Base-by-base conservation (phyloP, 2,329 filamentous ascomycete genomes). In the Cladosporium sp. region DNA sequence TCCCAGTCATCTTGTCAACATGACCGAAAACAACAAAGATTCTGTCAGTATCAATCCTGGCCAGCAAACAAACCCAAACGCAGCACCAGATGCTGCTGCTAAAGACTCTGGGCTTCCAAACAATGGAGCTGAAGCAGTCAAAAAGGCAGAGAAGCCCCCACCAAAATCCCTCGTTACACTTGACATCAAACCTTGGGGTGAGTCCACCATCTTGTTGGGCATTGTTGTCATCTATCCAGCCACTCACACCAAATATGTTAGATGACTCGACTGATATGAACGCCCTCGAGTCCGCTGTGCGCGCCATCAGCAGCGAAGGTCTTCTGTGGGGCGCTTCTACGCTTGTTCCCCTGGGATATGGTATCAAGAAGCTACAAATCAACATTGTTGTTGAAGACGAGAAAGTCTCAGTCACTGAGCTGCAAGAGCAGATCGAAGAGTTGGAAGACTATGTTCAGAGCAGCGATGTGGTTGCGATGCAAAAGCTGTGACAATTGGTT, bases 101-200 rank as follows among this genome's bases (percentile, higher is more conserved):
- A n/a, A n/a, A n/a, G n/a, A n/a, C n/a, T n/a, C n/a, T n/a, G n/a
- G n/a, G n/a, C n/a, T n/a, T n/a, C n/a, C n/a, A n/a, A n/a, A n/a
- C n/a, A n/a, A n/a, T n/a, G n/a, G n/a, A n/a, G n/a, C n/a, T n/a
- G n/a, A n/a, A n/a, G n/a, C n/a, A n/a, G n/a, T n/a, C n/a, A n/a
- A n/a, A n/a, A n/a, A n/a, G n/a, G n/a, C n/a, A n/a, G n/a, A n/a
- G n/a, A n/a, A n/a, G n/a, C n/a, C n/a, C n/a, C n/a, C 85, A 56
- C 93, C 93, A 70, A 98, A 97, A 83, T 96, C 92, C 53, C 78
- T 97, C 56, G 90, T 97, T 66, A 97, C 90, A 59, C 66, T 98
- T 61, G 92, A 97, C 66, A 86, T 98, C 61, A 98, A 98, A 84
- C 93, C 93, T 67, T 97, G 93, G 92, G 92, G 92, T 95, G 86